Evolutionary conservation across 352 stramenopile species (phyloP), one percentile per base, ranked within the genome.

Genomic region (Pythium rishiriense): DNA sequence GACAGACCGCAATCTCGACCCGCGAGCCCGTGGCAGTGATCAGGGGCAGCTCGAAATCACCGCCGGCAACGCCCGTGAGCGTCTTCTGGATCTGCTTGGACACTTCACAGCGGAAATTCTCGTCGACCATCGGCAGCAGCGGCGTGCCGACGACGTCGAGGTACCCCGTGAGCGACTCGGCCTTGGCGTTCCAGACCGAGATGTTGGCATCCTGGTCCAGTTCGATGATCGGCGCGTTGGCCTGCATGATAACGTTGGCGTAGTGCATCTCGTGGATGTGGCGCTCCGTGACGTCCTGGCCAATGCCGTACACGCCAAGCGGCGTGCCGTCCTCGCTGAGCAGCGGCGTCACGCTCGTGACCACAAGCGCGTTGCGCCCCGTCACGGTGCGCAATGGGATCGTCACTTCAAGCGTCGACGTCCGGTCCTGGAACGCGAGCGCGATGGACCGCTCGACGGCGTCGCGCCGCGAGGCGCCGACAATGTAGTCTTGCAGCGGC

Each of bases 191-290:
- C 83, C 83, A 91, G 37, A 87, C 77, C 19, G 75, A 87, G 49
- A 91, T 85, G 51, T 81, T 74, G 0, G 74, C 83, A n/a, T 92
- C 72, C 55, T 78, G 79, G 62, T 94, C 83, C 35, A 93, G 71
- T 57, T 89, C 85, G 57, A 94, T 87, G 28, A 93, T 93, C 3
- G 84, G 79, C 49, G 81, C 77, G 58, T 93, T 93, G 14, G 83
- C 83, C 47, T 87, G 79, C 70, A 89, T 90, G 70, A 94, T 85
- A 17, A 94, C 78, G 3, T 75, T 70, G 5, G 75, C 76, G 41
- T 90, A 88, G 63, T 92, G 79, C 37, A 74, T 71, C 60, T 88
- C 76, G 42, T 85, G 75, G 19, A 84, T 74, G 26, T 70, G 68
- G 58, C 73, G 75, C 66, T 86, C 68, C 25, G 79, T 87, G 48